phyloP scores from a whole-genome alignment of 495 filamentous ascomycete species.

The Penicillium canescens region DNA sequence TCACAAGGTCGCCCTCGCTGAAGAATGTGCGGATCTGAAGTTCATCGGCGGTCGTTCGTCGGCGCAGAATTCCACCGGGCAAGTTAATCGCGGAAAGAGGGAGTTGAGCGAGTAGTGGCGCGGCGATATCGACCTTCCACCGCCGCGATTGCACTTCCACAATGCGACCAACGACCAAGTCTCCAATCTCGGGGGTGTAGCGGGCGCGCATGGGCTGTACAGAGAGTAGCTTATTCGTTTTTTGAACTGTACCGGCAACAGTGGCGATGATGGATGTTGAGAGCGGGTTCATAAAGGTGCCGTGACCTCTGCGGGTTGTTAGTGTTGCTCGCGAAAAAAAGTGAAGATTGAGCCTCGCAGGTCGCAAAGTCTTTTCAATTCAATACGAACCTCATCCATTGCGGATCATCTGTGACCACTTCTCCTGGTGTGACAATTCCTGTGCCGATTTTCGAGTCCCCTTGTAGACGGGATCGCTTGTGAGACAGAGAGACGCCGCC shows the following conservation, averaged over 20 bases:
- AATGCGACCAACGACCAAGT: slow-evolving; percentile 91
- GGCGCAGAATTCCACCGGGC: slow-evolving; percentile 88
- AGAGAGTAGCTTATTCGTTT: slow-evolving; percentile 94
- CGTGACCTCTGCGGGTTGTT: slow-evolving; percentile 65
- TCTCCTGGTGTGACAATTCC: slow-evolving; percentile 87
- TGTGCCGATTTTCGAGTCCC: slow-evolving; percentile 27
- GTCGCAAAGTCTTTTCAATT: background rate
- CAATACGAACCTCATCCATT: slow-evolving; percentile 84
- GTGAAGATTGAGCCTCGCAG: slow-evolving; percentile 2
- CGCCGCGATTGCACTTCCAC: slow-evolving; percentile 84
- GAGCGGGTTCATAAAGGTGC: slow-evolving; percentile 65
- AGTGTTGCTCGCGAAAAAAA: slow-evolving; percentile 7
- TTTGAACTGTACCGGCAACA: slow-evolving; percentile 80
- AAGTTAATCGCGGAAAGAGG: slow-evolving; percentile 89
- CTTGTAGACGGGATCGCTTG: slow-evolving; percentile 40
- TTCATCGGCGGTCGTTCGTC: slow-evolving; percentile 90
- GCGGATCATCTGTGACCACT: slow-evolving; percentile 81
- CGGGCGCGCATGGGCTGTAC: slow-evolving; percentile 87
- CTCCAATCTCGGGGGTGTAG: slow-evolving; percentile 93
- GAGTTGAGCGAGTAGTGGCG: slow-evolving; percentile 76
- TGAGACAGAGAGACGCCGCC: slow-evolving; percentile 34
- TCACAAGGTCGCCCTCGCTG: slow-evolving; percentile 82
- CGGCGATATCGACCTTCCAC: slow-evolving; percentile 92
- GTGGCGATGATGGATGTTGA: slow-evolving; percentile 76
- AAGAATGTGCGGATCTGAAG: slow-evolving; percentile 94